Conservation (phyloP, 192 early-diverging fungal genomes). For the Backusella psychrophila region DNA sequence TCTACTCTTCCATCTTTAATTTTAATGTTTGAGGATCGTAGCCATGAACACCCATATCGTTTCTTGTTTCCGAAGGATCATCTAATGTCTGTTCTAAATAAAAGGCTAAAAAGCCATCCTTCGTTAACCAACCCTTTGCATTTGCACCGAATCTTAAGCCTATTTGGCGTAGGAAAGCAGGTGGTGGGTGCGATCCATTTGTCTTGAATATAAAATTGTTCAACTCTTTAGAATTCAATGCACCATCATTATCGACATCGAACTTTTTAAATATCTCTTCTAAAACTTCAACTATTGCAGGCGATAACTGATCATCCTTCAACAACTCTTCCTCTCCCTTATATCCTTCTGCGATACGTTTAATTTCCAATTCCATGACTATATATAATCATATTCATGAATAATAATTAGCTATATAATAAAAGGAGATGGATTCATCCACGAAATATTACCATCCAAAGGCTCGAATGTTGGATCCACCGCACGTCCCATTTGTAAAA, state of each 20-base stretch:
- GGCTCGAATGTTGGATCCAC: constrained; percentile 51
- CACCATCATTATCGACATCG: constrained; percentile 48
- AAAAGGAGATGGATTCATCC: neutral
- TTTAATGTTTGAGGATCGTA: constrained; percentile 38
- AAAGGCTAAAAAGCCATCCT: constrained; percentile 53
- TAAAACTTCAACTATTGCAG: constrained; percentile 35
- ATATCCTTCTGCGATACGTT: constrained; percentile 46
- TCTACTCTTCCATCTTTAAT: constrained; percentile 17
- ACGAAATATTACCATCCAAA: constrained; percentile 38
- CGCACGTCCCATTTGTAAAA: constrained; percentile 50
- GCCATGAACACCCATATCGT: constrained; percentile 50
- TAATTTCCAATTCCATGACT: constrained; percentile 50
- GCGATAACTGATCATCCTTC: constrained; percentile 37
- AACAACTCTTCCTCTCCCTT: constrained; percentile 36
- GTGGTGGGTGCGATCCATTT: constrained; percentile 50
- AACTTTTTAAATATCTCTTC: constrained; percentile 44
- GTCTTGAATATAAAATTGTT: constrained; percentile 47
- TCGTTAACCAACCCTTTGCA: constrained; percentile 42
- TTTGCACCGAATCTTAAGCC: constrained; percentile 48
- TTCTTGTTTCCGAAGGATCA: constrained; percentile 54
- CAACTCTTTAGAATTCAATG: constrained; percentile 41
- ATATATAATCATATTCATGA: neutral
- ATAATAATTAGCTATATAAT: neutral
- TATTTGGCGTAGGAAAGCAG: constrained; percentile 52
- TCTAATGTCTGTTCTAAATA: constrained; percentile 56